Conservation (phyloP, 768 basidiomycete genomes). For the Russula sp. region DNA sequence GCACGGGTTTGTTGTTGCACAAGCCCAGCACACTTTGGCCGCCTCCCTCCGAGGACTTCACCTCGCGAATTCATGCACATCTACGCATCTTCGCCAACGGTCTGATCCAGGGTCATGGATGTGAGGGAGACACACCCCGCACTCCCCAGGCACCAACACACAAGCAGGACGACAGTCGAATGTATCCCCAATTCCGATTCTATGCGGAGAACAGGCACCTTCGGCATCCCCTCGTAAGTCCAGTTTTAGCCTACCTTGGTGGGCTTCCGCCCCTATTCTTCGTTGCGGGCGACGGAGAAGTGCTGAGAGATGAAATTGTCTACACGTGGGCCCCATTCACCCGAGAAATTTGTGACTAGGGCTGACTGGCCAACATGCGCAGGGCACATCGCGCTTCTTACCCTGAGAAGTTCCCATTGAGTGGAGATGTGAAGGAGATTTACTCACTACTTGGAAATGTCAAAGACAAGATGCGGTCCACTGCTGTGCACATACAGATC, state of each 20-base stretch:
- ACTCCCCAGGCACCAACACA: neutral
- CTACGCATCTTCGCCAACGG: conserved; percentile 57
- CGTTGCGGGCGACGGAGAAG: conserved; percentile 85
- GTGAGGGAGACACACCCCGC: neutral
- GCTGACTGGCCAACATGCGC: conserved; percentile 33
- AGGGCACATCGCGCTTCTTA: conserved; percentile 90
- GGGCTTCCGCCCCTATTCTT: conserved; percentile 85
- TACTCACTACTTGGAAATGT: conserved; percentile 56
- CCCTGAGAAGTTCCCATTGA: conserved; percentile 59
- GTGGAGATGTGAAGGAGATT: conserved; percentile 39
- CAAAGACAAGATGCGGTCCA: conserved; percentile 49
- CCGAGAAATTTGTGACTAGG: conserved; percentile 31
- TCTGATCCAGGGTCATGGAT: conserved; percentile 35
- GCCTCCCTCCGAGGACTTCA: conserved; percentile 61
- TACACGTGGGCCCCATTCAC: conserved; percentile 46
- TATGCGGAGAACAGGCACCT: conserved; percentile 78
- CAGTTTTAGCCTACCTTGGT: conserved; percentile 76
- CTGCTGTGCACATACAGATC: conserved; percentile 88
- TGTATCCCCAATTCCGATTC: conserved; percentile 70
- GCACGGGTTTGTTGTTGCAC: conserved; percentile 66
- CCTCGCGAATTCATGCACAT: conserved; percentile 44
- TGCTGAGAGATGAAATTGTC: conserved; percentile 86
- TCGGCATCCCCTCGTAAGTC: conserved; percentile 77
- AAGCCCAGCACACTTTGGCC: conserved; percentile 78
- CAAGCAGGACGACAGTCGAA: conserved; percentile 21